Percentiles rank a stretch among this genome's conserved stretches.
Evolutionary conservation across 257 asterid genomes (phyloP).

Genomic region (Datura wrightii): DNA sequence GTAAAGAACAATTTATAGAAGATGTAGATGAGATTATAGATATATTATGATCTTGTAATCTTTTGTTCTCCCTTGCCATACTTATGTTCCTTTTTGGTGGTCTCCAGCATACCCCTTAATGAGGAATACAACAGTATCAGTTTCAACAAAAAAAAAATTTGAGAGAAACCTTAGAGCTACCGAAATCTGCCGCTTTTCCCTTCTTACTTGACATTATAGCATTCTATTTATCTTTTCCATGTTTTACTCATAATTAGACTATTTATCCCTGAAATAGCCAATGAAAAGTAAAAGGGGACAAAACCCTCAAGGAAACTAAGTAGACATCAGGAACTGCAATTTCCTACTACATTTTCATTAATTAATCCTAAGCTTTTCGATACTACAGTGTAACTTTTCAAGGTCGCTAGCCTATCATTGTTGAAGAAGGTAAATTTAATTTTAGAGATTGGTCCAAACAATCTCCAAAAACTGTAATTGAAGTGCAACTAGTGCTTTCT

Average conservation of each 20-base stretch:
- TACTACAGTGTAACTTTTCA: neutral
- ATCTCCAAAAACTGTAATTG: neutral
- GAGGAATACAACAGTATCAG: neutral
- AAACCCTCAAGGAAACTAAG: neutral
- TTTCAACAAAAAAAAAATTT: neutral
- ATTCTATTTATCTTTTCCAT: neutral
- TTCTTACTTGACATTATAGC: slow-evolving; percentile 1
- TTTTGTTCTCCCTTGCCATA: no score
- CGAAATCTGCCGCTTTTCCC: neutral
- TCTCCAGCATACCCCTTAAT: neutral
- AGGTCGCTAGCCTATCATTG: neutral
- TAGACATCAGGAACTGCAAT: slow-evolving; percentile 1
- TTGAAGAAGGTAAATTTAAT: slow-evolving; percentile 12
- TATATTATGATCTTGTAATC: neutral
- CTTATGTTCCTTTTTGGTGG: neutral
- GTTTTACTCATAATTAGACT: slow-evolving; percentile 8
- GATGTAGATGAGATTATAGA: neutral
- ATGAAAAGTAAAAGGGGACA: neutral
- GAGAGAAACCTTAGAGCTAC: neutral
- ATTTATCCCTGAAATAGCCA: neutral
- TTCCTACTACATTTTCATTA: slow-evolving; percentile 8
- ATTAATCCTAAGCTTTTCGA: slow-evolving; percentile 13
- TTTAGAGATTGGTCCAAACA: neutral
- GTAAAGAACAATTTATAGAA: neutral
- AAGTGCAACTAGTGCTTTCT: neutral